These are phyloP conservation scores for Pilasporangium apinafurcum DNA, from an alignment of 352 stramenopile genomes.

Conservation along the genomic window DNA sequence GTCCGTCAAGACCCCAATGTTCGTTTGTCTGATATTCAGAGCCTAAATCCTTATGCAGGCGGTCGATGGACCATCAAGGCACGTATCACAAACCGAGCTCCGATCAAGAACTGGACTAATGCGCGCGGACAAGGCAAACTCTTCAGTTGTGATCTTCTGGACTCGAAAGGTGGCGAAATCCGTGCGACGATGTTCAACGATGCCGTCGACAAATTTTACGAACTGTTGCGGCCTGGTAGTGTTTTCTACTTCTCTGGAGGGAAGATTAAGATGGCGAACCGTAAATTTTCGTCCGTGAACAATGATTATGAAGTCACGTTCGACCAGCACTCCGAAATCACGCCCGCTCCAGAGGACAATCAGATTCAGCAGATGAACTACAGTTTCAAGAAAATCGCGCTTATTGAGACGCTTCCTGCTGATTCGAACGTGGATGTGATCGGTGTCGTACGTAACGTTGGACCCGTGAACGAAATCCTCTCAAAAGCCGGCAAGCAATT, in stretches of 20 bases:
- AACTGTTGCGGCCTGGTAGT: conserved; percentile 74
- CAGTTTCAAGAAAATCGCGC: conserved; percentile 92
- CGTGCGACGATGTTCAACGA: conserved; percentile 99
- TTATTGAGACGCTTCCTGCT: conserved; percentile 84
- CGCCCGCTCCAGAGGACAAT: conserved; percentile 80
- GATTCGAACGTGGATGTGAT: conserved; percentile 94
- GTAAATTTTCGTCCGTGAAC: conserved; percentile 95
- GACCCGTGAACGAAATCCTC: conserved; percentile 89
- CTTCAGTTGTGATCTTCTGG: conserved; percentile 95
- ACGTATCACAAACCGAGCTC: conserved; percentile 89
- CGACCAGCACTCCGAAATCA: conserved; percentile 94
- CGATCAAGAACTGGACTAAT: conserved; percentile 96
- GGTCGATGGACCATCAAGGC: conserved; percentile 96
- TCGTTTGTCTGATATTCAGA: conserved; percentile 77
- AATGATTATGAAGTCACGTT: conserved; percentile 98
- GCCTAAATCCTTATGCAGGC: conserved; percentile 93
- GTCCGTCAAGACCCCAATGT: conserved; percentile 80
- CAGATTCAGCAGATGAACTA: conserved; percentile 90
- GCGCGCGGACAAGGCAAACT: conserved; percentile 94
- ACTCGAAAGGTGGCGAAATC: conserved; percentile 94
- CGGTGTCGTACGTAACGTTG: conserved; percentile 91
- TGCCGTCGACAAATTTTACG: conserved; percentile 96
- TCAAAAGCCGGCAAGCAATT: conserved; percentile 95
- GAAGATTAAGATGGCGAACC: conserved; percentile 96
- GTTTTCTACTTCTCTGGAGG: conserved; percentile 96